These are phyloP conservation scores for Somion occarium DNA, from an alignment of 1,284 basidiomycete genomes.

Conservation along the genomic window DNA sequence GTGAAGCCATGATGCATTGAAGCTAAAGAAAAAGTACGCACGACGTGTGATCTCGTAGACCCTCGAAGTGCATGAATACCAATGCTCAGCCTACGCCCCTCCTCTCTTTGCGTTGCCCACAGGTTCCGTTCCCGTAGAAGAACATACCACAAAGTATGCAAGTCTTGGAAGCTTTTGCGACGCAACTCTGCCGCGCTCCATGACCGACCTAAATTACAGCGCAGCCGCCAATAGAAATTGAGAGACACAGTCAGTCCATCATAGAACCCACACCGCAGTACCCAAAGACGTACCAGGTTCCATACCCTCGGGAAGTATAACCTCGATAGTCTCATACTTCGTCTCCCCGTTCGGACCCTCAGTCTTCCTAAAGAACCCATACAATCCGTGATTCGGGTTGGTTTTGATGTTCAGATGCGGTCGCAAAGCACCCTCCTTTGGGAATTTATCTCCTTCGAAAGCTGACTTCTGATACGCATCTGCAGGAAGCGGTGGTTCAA, in stretches of 20 bases:
- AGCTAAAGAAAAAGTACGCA: slow-evolving; percentile 19
- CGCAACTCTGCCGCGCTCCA: slow-evolving; percentile 86
- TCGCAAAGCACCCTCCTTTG: slow-evolving; percentile 19
- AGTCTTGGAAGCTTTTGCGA: slow-evolving; percentile 85
- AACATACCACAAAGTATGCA: slow-evolving; percentile 93
- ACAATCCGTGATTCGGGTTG: slow-evolving; percentile 64
- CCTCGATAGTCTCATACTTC: slow-evolving; percentile 39
- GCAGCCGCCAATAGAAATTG: slow-evolving; percentile 19
- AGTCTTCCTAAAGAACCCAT: slow-evolving; percentile 64
- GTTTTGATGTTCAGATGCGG: slow-evolving; percentile 41
- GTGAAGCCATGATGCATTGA: slow-evolving; percentile 21
- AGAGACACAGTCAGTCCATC: no score
- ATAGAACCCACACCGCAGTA: not conserved
- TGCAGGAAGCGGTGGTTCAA: not conserved
- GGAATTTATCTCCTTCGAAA: not conserved
- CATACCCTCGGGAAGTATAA: slow-evolving; percentile 35
- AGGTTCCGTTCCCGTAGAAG: slow-evolving; percentile 84
- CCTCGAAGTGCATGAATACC: not conserved
- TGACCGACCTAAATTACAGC: slow-evolving; percentile 56
- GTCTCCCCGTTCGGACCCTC: slow-evolving; percentile 31
- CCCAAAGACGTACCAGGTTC: slow-evolving; percentile 35
- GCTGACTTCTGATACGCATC: no score
- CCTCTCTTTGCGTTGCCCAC: slow-evolving; percentile 82
- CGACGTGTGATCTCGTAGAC: slow-evolving; percentile 2
- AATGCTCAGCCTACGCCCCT: slow-evolving; percentile 60